These are phyloP conservation scores for Saccharomycopsis synnaedendra DNA, from an alignment of 805 yeast genomes.

Conservation along the genomic window DNA sequence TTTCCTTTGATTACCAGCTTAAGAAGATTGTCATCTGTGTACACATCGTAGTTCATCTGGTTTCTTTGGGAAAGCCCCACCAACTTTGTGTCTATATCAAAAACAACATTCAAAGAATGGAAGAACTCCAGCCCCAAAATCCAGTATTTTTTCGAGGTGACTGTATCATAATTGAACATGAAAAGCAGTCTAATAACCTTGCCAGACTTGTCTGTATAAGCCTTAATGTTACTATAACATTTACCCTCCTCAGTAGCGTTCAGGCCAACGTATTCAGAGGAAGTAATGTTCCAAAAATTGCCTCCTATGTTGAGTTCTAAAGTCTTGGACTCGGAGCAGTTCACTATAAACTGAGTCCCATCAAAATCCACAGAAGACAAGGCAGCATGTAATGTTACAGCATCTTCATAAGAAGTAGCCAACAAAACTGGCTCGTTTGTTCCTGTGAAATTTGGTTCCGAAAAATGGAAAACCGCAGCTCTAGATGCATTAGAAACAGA, in stretches of 20 bases:
- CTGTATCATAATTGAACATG: conserved; percentile 1
- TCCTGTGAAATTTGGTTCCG: neutral
- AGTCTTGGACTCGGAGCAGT: neutral
- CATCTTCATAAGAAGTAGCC: conserved; percentile 1
- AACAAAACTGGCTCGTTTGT: neutral
- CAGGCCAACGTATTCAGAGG: conserved; percentile 2
- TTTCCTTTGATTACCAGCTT: neutral
- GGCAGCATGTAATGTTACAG: neutral
- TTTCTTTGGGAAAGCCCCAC: conserved; percentile 9
- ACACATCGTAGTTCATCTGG: neutral
- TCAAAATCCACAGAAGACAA: neutral
- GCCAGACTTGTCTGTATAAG: neutral
- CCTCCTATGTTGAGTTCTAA: conserved; percentile 8
- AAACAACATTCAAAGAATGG: neutral
- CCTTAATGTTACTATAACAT: conserved; percentile 4
- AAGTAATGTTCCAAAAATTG: conserved; percentile 8
- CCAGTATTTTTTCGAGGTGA: conserved; percentile 4
- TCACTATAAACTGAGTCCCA: neutral
- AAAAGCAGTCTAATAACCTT: neutral
- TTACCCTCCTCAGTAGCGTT: neutral
- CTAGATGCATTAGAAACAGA: conserved; percentile 4
- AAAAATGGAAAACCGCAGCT: conserved; percentile 5
- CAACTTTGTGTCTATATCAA: conserved; percentile 5
- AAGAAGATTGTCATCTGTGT: conserved; percentile 1
- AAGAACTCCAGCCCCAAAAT: conserved; percentile 5